These are phyloP conservation scores for Trichophyton simii DNA, from an alignment of 2,329 filamentous ascomycete genomes.

Conservation along the genomic window DNA sequence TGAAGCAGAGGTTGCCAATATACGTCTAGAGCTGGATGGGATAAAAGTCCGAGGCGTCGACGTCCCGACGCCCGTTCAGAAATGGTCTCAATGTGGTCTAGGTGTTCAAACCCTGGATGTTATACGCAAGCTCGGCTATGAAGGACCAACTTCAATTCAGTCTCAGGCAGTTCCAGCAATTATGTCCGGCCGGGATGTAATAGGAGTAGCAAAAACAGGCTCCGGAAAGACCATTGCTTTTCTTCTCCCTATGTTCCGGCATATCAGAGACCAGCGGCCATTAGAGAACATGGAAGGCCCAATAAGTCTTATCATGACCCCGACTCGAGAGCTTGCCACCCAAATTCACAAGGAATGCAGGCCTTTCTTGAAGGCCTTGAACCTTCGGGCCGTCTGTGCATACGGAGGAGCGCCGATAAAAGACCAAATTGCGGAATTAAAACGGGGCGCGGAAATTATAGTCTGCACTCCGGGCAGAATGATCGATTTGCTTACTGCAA, in stretches of 20 bases:
- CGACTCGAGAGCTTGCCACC: constrained; percentile 81
- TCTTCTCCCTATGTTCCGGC: constrained; percentile 89
- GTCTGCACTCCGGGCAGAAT: constrained; percentile 91
- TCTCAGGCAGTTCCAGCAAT: constrained; percentile 87
- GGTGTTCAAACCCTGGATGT: constrained; percentile 79
- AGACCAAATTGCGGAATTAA: constrained; percentile 92
- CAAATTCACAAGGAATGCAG: constrained; percentile 94
- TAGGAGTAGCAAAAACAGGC: constrained; percentile 93
- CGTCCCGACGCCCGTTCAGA: constrained; percentile 84
- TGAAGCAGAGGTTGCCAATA: constrained; percentile 66
- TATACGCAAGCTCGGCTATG: constrained; percentile 67
- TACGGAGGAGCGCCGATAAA: constrained; percentile 94
- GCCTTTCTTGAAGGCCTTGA: constrained; percentile 78
- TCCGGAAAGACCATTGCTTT: constrained; percentile 97
- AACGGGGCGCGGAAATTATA: constrained; percentile 86
- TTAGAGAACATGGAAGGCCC: constrained; percentile 77
- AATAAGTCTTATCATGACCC: constrained; percentile 79
- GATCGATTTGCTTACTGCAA: constrained; percentile 88
- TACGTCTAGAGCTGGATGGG: constrained; percentile 80
- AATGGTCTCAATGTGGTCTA: constrained; percentile 91
- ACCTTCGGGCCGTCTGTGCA: constrained; percentile 75
- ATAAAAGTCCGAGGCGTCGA: constrained; percentile 87
- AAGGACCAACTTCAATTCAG: constrained; percentile 85
- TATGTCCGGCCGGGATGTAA: constrained; percentile 91
- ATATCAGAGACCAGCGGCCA: constrained; percentile 85